A percentile compares a stretch with the other conserved stretches of the same genome.
These are phyloP conservation scores for Pseudozyma hubeiensis DNA, from an alignment of 1,284 basidiomycete species.

Conservation along the genomic window DNA sequence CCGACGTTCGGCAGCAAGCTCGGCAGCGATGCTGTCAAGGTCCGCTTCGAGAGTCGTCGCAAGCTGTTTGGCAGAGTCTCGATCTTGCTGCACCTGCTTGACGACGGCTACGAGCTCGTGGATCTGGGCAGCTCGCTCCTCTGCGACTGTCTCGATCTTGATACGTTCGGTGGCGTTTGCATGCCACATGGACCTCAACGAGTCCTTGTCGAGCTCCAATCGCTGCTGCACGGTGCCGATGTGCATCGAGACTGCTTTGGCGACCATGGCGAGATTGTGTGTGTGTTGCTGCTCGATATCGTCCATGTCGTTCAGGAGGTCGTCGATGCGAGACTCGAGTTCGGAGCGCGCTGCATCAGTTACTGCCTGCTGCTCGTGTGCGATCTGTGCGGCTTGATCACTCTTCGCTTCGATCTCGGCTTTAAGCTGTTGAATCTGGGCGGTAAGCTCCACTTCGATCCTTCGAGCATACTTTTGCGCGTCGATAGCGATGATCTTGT, in stretches of 20 bases:
- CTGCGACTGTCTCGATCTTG: conserved; percentile 20
- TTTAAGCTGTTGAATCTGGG: conserved; percentile 28
- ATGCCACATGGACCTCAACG: conserved; percentile 16
- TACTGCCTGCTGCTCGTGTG: conserved; percentile 6
- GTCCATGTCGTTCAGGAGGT: conserved; percentile 19
- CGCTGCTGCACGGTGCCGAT: conserved; percentile 10
- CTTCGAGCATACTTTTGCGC: conserved; percentile 39
- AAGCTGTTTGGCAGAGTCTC: conserved; percentile 34
- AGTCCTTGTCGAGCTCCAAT: conserved; percentile 6
- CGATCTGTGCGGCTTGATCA: conserved; percentile 7
- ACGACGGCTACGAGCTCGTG: conserved; percentile 43
- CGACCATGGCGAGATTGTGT: conserved; percentile 36
- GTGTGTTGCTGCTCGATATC: conserved; percentile 21
- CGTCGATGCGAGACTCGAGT: conserved; percentile 20
- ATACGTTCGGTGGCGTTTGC: conserved; percentile 16
- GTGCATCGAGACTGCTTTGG: conserved; percentile 30
- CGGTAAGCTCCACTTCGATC: conserved; percentile 32
- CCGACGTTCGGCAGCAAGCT: conserved; percentile 31
- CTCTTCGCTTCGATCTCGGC: conserved; percentile 11
- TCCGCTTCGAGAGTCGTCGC: conserved; percentile 19
- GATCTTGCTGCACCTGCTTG: conserved; percentile 46
- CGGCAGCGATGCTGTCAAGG: conserved; percentile 24
- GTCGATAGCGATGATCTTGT: conserved; percentile 41
- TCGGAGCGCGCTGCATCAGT: conserved; percentile 10
- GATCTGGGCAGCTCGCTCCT: conserved; percentile 32